Conservation (phyloP, 1,139 yeast genomes). For the Candida tropicalis region DNA sequence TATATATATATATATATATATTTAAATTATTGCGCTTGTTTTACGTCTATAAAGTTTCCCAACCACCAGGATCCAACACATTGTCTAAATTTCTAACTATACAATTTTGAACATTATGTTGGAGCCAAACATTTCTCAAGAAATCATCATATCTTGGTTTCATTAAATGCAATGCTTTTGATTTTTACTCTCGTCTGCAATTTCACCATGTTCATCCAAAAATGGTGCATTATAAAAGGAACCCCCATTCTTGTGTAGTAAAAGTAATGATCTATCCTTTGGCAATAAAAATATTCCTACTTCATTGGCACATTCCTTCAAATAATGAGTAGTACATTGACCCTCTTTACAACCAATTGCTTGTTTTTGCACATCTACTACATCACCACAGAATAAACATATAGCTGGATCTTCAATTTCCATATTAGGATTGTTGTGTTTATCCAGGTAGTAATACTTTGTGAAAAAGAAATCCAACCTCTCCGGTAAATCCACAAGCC, state of each 20-base stretch:
- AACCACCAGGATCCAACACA: constrained; percentile 85
- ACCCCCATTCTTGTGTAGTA: constrained; percentile 73
- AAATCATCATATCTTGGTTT: constrained; percentile 67
- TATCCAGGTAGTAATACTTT: constrained; percentile 51
- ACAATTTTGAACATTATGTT: constrained; percentile 74
- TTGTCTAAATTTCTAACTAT: constrained; percentile 82
- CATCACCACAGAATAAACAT: constrained; percentile 79
- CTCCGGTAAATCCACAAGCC: constrained; percentile 62
- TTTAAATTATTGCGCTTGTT: too few species aligned
- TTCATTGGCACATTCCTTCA: constrained; percentile 66
- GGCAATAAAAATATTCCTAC: constrained; percentile 82
- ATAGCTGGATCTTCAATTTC: constrained; percentile 78
- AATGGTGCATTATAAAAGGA: constrained; percentile 86
- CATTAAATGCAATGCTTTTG: constrained; percentile 72
- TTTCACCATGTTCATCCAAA: constrained; percentile 84
- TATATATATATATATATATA: too few species aligned
- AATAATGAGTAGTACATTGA: constrained; percentile 67
- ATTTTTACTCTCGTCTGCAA: constrained; percentile 75
- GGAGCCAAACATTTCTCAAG: constrained; percentile 70
- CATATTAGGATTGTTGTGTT: constrained; percentile 41
- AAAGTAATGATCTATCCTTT: constrained; percentile 67
- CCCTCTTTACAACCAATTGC: constrained; percentile 58
- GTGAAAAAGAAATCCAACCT: constrained; percentile 73
- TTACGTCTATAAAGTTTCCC: constrained; percentile 74
- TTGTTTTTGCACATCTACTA: constrained; percentile 65